These are phyloP conservation scores for Ogataea dorogensis DNA, from an alignment of 805 yeast species.

Conservation along the genomic window DNA sequence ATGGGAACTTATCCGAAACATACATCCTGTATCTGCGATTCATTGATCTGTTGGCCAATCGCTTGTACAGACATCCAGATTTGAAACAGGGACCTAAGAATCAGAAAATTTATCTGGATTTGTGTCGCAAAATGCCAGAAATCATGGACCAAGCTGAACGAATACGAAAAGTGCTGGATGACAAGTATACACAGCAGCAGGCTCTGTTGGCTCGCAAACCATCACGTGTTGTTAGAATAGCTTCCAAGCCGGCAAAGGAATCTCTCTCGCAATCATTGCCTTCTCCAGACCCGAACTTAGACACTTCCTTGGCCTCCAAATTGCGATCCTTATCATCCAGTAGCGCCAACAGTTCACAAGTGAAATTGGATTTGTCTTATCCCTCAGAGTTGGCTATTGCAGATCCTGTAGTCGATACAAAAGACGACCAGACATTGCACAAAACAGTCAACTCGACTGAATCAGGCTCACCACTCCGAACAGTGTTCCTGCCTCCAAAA, in stretches of 20 bases:
- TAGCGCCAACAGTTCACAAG: conserved; percentile 6
- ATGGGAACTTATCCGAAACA: conserved; percentile 46
- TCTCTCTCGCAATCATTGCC: neutral
- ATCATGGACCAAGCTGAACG: conserved; percentile 34
- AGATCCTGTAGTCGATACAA: conserved; percentile 1
- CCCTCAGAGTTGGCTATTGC: conserved; percentile 8
- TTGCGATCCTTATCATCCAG: conserved; percentile 10
- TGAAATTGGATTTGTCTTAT: conserved; percentile 4
- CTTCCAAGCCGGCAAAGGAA: neutral
- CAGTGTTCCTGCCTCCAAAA: conserved; percentile 47
- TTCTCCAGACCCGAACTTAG: conserved; percentile 6
- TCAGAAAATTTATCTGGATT: conserved; percentile 26
- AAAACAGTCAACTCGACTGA: conserved; percentile 47
- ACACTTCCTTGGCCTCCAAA: conserved; percentile 6
- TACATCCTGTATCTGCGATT: conserved; percentile 57
- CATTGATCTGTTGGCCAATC: conserved; percentile 53
- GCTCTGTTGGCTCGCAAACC: neutral
- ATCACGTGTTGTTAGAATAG: neutral
- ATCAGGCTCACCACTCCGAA: conserved; percentile 54
- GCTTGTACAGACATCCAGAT: conserved; percentile 46
- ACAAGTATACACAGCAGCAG: conserved; percentile 17
- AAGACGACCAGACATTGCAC: conserved; percentile 26
- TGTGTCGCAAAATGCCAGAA: conserved; percentile 23
- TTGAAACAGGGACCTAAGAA: conserved; percentile 20
- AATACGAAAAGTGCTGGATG: conserved; percentile 27